phyloP scores from a whole-genome alignment of 352 stramenopile species.

The Pilasporangium apinafurcum region DNA sequence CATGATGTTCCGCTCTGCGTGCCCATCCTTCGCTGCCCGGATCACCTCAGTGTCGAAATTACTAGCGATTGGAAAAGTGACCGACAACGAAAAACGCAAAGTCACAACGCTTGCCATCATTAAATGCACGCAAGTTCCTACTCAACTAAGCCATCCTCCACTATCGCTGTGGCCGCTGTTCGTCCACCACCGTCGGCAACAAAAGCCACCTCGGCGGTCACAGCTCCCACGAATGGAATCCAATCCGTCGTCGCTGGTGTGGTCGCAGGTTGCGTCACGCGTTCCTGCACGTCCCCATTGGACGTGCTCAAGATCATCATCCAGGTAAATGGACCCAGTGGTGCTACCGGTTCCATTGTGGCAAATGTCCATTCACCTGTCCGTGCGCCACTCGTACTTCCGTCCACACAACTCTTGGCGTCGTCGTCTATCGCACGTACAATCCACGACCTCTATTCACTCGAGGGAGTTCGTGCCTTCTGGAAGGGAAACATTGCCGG shows the following conservation, averaged over 20 bases:
- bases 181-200: too few species aligned
- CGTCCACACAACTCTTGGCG: not conserved
- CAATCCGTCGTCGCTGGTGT: slow-evolving; percentile 69
- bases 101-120: too few species aligned
- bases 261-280: slow-evolving; percentile 74
- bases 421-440: slow-evolving; percentile 37
- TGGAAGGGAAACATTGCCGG: slow-evolving; percentile 74
- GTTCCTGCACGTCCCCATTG: slow-evolving; percentile 73
- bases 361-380: too few species aligned
- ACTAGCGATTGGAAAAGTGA: too few species aligned
- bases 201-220: not conserved
- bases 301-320: slow-evolving; percentile 85
- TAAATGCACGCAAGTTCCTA: too few species aligned
- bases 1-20: too few species aligned
- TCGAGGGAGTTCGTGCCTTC: slow-evolving; percentile 67
- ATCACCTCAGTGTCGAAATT: too few species aligned
- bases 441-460: slow-evolving; percentile 48
- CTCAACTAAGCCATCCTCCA: too few species aligned
- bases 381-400: not conserved
- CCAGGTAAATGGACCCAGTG: slow-evolving; percentile 59
- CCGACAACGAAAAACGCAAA: too few species aligned
- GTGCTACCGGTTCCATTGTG: slow-evolving; percentile 1
- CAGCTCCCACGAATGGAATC: slow-evolving; percentile 16
- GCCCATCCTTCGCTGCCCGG: too few species aligned
- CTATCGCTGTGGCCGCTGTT: too few species aligned